Evolutionary conservation across 1,284 basidiomycete genomes (phyloP).

Genomic region (Austroboletus novae-zelandiae): DNA sequence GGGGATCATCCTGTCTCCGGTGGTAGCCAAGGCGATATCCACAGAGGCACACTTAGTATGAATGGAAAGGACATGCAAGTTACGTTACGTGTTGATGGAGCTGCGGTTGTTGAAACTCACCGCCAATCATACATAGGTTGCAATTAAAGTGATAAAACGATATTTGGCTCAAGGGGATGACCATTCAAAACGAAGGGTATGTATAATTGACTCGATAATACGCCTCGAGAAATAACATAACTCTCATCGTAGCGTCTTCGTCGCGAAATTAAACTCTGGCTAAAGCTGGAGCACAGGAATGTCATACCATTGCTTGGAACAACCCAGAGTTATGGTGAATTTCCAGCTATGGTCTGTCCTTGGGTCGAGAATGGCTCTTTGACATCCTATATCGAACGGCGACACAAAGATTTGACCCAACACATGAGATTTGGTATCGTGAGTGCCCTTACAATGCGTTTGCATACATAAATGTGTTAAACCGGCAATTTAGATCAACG

Average conservation of each 20-base stretch:
- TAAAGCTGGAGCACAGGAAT: conserved; percentile 21
- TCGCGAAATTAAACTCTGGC: conserved; percentile 26
- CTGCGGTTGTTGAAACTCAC: neutral
- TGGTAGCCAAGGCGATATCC: conserved; percentile 22
- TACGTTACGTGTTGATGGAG: conserved; percentile 4
- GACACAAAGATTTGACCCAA: conserved; percentile 5
- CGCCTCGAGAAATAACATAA: neutral
- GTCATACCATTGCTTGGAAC: conserved; percentile 26
- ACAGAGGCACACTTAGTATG: conserved; percentile 17
- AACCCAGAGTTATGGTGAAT: conserved; percentile 22
- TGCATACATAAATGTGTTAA: neutral
- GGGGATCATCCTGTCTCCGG: conserved; percentile 15
- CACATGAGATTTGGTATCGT: conserved; percentile 19
- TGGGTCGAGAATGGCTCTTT: conserved; percentile 28
- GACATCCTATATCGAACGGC: conserved; percentile 11
- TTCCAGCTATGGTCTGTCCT: conserved; percentile 28
- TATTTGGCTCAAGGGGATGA: conserved; percentile 18
- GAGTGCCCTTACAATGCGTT: neutral
- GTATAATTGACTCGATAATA: neutral
- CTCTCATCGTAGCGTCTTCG: conserved; percentile 20
- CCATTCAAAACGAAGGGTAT: conserved; percentile 14
- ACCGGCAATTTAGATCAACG: conserved; percentile 17
- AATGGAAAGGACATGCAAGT: conserved; percentile 17
- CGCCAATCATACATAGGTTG: conserved; percentile 13
- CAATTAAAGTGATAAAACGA: conserved; percentile 23